phyloP scores from a whole-genome alignment of 2,329 filamentous ascomycete genomes.

The Talaromyces piceae region DNA sequence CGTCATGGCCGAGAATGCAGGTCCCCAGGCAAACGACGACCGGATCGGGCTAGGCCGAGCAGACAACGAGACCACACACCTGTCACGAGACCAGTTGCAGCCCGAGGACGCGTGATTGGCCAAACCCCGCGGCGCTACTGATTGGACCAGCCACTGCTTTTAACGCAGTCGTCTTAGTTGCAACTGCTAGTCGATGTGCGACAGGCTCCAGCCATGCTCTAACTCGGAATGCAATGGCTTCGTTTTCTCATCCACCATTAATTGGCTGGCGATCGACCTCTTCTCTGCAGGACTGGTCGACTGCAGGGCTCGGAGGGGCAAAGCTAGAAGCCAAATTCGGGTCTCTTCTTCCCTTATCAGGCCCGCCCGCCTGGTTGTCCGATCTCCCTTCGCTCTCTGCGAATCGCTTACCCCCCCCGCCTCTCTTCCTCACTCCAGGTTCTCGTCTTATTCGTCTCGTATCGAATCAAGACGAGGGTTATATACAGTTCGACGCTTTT shows the following conservation, averaged over 20 bases:
- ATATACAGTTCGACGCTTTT: too few relatives aligned
- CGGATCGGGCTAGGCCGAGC: not conserved
- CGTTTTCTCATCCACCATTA: too few relatives aligned
- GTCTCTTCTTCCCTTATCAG: too few relatives aligned
- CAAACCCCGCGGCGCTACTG: conserved; percentile 1
- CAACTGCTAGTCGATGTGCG: not conserved
- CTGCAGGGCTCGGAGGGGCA: conserved; percentile 10
- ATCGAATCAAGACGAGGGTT: too few relatives aligned
- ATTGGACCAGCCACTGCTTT: conserved; percentile 15
- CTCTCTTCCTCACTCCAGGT: not conserved
- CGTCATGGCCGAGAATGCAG: not conserved
- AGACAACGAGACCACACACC: not conserved
- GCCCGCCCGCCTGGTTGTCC: not conserved
- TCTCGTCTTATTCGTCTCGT: too few relatives aligned
- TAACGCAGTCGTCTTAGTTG: too few relatives aligned
- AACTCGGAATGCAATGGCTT: not conserved
- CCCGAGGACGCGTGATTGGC: conserved; percentile 8
- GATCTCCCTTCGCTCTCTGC: not conserved
- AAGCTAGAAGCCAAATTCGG: too few relatives aligned
- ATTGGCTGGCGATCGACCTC: too few relatives aligned
- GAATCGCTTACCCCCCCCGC: not conserved
- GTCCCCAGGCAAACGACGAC: too few relatives aligned
- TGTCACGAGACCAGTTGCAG: not conserved
- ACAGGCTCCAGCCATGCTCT: not conserved
- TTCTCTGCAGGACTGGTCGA: not conserved